phyloP scores from a whole-genome alignment of 805 yeast species.

The Kurtzmaniella fragi region DNA sequence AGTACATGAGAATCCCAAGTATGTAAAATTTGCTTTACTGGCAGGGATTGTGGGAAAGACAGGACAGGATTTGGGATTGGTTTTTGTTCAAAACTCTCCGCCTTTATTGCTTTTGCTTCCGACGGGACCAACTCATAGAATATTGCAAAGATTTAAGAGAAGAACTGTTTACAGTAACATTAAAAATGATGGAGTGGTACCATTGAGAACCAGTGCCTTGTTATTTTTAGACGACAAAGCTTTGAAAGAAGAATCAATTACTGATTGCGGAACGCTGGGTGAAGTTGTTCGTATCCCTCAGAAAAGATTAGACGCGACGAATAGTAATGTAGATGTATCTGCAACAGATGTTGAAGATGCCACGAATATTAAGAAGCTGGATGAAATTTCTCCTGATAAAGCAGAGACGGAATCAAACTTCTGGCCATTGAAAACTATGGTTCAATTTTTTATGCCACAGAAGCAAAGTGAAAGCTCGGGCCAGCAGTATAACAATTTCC shows the following conservation, averaged over 20 bases:
- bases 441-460: constrained; percentile 39
- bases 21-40: constrained; percentile 77
- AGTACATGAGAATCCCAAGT: constrained; percentile 80
- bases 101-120: constrained; percentile 78
- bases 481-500: constrained; percentile 11
- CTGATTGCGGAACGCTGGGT: neutral
- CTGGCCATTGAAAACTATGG: constrained; percentile 30
- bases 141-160: constrained; percentile 57
- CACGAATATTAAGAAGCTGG: constrained; percentile 10
- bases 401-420: constrained; percentile 12
- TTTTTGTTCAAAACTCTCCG: constrained; percentile 36
- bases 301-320: neutral
- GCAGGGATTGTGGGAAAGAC: constrained; percentile 90
- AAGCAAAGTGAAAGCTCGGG: constrained; percentile 19
- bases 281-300: neutral
- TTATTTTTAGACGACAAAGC: constrained; percentile 84
- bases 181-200: constrained; percentile 92
- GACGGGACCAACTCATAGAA: constrained; percentile 61
- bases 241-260: constrained; percentile 10
- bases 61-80: constrained; percentile 83
- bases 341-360: constrained; percentile 9
- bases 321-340: constrained; percentile 3
- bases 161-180: constrained; percentile 88
- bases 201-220: constrained; percentile 83
- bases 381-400: constrained; percentile 6